Base-by-base conservation (phyloP, 176 grass and related monocot species). In the Oropetium thomaeum region DNA sequence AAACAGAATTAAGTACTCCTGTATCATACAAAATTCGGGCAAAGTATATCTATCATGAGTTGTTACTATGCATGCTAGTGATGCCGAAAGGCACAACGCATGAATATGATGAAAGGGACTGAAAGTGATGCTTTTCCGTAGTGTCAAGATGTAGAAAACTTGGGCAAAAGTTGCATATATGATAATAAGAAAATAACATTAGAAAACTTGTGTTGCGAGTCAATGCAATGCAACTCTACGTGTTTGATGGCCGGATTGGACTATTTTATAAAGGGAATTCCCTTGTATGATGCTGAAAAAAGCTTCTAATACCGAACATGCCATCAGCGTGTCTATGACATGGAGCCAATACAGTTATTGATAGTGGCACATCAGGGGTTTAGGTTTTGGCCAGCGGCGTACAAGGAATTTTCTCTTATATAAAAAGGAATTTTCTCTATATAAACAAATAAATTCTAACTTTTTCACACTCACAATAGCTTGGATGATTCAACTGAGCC, bases 21-120 rank as follows among this genome's bases (percentile, higher is more conserved):
- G 28, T 17, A 32, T 6, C 15, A 34, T 33, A 20, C 58, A 62
- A 33, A 61, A 33, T 19, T 62, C 4, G 6, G 30, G 58, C 30
- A 33, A 4, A 30, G 57, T 59, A 29, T 13, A 58, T 53, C 45
- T 42, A 57, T 79, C 63, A 78, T 19, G 30, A 68, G 41, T 25
- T 78, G 40, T 62, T 57, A 57, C 66, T 57, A 78, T 79, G 63
- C 48, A 67, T 32, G 35, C 42, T 17, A 67, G 43, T 12, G 2
- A 52, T 52, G 44, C 38, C 51, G 12, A 49, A 63, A 44, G 0
- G 27, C 39, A 42, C 26, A 31, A 53, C 7, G 8, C 49, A 53
- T 41, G n/a, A 62, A 49, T 5, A 37, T 49, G 58, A 13, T 76
- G 32, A 26, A 76, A 76, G 35, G 34, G 26, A 14, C 5, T 16